These are phyloP conservation scores for Colletotrichum orchidophilum DNA, from an alignment of 2,329 filamentous ascomycete species.

Conservation along the genomic window DNA sequence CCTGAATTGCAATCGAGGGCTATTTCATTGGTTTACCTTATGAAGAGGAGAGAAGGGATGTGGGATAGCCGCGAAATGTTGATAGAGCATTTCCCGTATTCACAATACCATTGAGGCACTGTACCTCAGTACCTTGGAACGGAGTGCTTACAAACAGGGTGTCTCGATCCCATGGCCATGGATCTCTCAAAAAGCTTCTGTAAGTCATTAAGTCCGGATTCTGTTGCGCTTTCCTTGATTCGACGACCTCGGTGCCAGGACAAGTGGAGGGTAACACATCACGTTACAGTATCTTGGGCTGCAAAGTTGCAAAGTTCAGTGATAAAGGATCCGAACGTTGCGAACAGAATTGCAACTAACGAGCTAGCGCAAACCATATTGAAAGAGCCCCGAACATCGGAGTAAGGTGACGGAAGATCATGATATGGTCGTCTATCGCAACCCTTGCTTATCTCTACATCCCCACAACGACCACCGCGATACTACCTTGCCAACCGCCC, in stretches of 20 bases:
- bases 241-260: neutral
- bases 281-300: too few relatives aligned
- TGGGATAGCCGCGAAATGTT: conserved; percentile 36
- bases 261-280: neutral
- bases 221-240: neutral
- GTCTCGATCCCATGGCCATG: neutral
- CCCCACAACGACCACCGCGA: neutral
- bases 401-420: neutral
- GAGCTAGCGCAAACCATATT: neutral
- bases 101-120: neutral
- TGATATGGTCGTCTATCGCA: neutral
- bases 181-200: too few relatives aligned
- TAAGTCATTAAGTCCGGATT: neutral
- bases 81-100: neutral
- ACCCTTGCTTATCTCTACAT: conserved; percentile 31
- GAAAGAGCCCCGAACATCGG: conserved; percentile 4
- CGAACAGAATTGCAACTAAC: neutral
- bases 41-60: conserved; percentile 36
- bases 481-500: neutral
- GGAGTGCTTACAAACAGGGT: neutral
- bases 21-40: conserved; percentile 27
- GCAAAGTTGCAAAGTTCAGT: neutral
- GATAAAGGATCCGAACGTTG: neutral
- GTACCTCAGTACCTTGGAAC: neutral
- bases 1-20: neutral